These are phyloP conservation scores for Emergomyces orientalis DNA, from an alignment of 2,329 filamentous ascomycete species.

Conservation along the genomic window DNA sequence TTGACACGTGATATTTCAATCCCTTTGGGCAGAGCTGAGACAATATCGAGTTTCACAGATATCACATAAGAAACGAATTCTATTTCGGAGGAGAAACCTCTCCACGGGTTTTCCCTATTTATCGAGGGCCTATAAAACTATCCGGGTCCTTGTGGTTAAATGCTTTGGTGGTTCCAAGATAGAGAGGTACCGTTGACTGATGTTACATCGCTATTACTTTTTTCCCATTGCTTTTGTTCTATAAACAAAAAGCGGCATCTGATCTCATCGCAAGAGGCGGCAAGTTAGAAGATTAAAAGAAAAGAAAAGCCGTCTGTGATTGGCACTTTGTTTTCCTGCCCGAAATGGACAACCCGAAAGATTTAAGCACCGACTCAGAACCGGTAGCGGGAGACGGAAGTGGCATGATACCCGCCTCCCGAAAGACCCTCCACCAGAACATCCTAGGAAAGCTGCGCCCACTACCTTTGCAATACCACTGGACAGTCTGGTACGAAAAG, in stretches of 20 bases:
- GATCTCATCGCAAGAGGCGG: not conserved
- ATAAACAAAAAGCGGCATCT: not conserved
- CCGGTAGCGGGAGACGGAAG: constrained; percentile 16
- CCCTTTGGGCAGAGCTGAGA: not conserved
- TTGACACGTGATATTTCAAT: not conserved
- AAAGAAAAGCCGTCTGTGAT: not conserved
- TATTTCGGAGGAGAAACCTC: not conserved
- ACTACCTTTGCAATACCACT: constrained; percentile 40
- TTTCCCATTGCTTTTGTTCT: not conserved
- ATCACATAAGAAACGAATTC: constrained; percentile 1
- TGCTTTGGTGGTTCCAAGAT: not conserved
- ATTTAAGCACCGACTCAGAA: constrained; percentile 19
- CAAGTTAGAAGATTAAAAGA: not conserved
- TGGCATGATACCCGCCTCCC: constrained; percentile 16
- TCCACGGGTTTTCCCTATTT: not conserved
- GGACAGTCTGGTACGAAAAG: constrained; percentile 42
- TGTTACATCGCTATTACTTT: not conserved
- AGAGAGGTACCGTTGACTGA: not conserved
- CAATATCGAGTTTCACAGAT: constrained; percentile 4
- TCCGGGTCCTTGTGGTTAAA: not conserved
- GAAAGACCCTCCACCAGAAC: constrained; percentile 34
- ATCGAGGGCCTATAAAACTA: not conserved
- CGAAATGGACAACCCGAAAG: constrained; percentile 19
- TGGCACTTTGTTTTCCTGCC: not conserved
- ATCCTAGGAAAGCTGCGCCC: constrained; percentile 39